A percentile compares a stretch with the other conserved stretches of the same genome.
Conservation (phyloP, 192 early-diverging fungal genomes). For the Phlyctochytrium arcticum region DNA sequence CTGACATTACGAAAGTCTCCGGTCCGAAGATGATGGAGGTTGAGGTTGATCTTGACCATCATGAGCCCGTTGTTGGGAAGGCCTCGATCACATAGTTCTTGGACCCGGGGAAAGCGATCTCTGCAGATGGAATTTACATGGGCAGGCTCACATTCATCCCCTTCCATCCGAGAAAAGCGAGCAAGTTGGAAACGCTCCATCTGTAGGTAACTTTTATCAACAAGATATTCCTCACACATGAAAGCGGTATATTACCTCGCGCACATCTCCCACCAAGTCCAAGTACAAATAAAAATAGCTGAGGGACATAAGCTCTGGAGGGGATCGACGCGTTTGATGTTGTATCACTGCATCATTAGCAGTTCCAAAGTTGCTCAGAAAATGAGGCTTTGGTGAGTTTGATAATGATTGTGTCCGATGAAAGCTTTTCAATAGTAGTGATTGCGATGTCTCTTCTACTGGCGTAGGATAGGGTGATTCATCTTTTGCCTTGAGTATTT, state of each 20-base stretch:
- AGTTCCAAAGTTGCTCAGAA: no score
- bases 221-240: no score
- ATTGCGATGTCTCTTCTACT: constrained; percentile 17
- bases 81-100: constrained; percentile 14
- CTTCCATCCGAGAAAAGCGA: neutral
- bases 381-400: no score
- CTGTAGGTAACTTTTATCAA: no score
- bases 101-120: constrained; percentile 12
- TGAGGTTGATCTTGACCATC: constrained; percentile 16
- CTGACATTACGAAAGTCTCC: constrained; percentile 23
- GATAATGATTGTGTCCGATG: neutral
- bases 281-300: constrained; percentile 19
- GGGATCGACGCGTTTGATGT: no score
- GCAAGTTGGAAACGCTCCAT: constrained; percentile 8
- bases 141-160: neutral
- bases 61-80: neutral
- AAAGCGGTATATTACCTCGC: no score
- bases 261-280: constrained; percentile 6
- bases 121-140: neutral
- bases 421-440: constrained; percentile 13
- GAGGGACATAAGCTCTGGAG: neutral
- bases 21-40: neutral
- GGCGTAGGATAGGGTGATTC: constrained; percentile 22
- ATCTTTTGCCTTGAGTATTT: constrained; percentile 18
- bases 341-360: no score